phyloP scores from a whole-genome alignment of 768 basidiomycete species.

The Russula emetica region DNA sequence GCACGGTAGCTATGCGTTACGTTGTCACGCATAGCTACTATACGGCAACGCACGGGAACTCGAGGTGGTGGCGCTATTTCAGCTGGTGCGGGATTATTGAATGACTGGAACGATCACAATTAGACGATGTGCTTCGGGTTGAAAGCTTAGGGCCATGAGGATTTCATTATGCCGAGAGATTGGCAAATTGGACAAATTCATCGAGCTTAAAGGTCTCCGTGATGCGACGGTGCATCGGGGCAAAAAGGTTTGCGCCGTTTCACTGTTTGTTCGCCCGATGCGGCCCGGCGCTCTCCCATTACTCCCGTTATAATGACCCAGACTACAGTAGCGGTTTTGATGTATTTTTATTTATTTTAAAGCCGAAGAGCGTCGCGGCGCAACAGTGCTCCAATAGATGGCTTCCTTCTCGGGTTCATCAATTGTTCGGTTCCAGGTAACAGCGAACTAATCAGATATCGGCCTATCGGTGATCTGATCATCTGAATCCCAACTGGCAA shows the following conservation, averaged over 20 bases:
- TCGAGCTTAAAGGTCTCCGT: not conserved
- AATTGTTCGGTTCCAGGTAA: slow-evolving; percentile 13
- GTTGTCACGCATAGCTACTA: too few relatives aligned
- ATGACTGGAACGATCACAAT: not conserved
- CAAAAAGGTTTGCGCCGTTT: not conserved
- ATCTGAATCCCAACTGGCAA: slow-evolving; percentile 6
- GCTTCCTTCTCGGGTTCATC: not conserved
- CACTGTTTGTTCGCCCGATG: not conserved
- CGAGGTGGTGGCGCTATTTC: not conserved
- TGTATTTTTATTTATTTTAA: not conserved
- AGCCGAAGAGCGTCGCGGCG: too few relatives aligned
- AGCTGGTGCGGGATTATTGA: not conserved
- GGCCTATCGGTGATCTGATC: not conserved
- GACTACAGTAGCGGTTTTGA: not conserved
- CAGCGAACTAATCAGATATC: not conserved
- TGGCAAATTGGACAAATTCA: not conserved
- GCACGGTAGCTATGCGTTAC: too few relatives aligned
- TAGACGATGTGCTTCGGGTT: not conserved
- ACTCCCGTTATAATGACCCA: not conserved
- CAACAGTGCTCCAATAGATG: too few relatives aligned
- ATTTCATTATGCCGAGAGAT: not conserved
- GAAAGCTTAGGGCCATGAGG: not conserved
- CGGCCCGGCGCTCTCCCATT: not conserved
- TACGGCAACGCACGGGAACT: not conserved
- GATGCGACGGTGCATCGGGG: not conserved